Evolutionary conservation across 495 filamentous ascomycete species (phyloP).

Genomic region (Aspergillus ellipticus): DNA sequence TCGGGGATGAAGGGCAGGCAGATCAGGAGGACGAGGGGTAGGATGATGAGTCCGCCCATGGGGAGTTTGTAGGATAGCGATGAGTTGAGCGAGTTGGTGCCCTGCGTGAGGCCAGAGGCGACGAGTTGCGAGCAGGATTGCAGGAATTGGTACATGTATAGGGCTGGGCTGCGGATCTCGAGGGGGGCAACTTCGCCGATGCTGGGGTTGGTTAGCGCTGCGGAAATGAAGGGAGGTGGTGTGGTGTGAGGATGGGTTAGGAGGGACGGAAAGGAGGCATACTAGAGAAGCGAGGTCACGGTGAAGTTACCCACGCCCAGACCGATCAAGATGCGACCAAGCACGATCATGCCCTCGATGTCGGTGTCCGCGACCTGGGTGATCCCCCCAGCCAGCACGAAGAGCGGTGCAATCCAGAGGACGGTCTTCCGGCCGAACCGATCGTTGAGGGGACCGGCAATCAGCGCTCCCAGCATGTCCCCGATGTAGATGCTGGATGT

Average conservation of each 20-base stretch:
- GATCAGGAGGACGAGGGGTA: constrained; percentile 28
- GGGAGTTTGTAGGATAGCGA: constrained; percentile 28
- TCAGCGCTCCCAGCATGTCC: constrained; percentile 21
- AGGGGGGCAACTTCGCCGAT: constrained; percentile 34
- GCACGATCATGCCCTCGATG: constrained; percentile 11
- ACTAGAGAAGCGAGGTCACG: constrained; percentile 23
- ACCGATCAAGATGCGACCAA: constrained; percentile 22
- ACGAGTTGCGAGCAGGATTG: constrained; percentile 34
- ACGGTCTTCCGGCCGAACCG: constrained; percentile 19
- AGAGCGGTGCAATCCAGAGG: constrained; percentile 18
- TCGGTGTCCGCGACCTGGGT: constrained; percentile 18
- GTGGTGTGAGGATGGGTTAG: too few relatives aligned
- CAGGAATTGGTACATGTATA: constrained; percentile 38
- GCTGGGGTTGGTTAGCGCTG: too few relatives aligned
- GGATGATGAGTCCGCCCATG: constrained; percentile 31
- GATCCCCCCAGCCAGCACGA: constrained; percentile 20
- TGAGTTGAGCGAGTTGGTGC: constrained; percentile 24
- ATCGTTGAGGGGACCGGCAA: constrained; percentile 22
- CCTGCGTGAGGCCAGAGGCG: constrained; percentile 30
- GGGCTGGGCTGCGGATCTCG: constrained; percentile 31
- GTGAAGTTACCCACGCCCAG: constrained; percentile 26
- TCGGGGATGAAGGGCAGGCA: constrained; percentile 32
- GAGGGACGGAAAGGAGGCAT: too few relatives aligned
- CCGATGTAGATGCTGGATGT: constrained; percentile 27
- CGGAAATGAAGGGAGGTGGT: too few relatives aligned